A percentile compares a stretch with the other conserved stretches of the same genome.
Conservation (phyloP, 208 protist genomes). For the Balamuthia mandrillaris region DNA sequence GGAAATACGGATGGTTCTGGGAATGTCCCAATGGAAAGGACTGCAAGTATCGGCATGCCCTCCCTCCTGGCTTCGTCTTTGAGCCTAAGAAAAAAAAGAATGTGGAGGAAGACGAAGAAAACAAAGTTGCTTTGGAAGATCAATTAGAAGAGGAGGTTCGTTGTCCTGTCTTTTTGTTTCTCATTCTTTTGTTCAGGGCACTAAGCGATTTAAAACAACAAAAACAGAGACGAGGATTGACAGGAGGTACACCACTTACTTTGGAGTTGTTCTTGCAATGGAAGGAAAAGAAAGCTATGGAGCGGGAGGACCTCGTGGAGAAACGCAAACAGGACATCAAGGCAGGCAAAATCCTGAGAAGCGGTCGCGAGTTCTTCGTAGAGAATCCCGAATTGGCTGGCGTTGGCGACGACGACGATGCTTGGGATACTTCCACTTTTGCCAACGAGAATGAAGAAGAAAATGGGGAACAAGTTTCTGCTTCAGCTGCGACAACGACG, state of each 20-base stretch:
- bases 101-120: slow-evolving; percentile 44
- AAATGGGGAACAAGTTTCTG: neutral
- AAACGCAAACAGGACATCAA: slow-evolving; percentile 49
- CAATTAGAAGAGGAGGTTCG: slow-evolving; percentile 66
- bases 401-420: slow-evolving; percentile 64
- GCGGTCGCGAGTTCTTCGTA: slow-evolving; percentile 70
- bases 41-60: slow-evolving; percentile 71
- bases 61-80: slow-evolving; percentile 72
- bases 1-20: slow-evolving; percentile 82
- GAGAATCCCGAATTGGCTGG: slow-evolving; percentile 72
- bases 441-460: slow-evolving; percentile 5
- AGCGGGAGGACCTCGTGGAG: slow-evolving; percentile 47
- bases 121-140: slow-evolving; percentile 67
- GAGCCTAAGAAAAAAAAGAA: slow-evolving; percentile 60
- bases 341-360: slow-evolving; percentile 54
- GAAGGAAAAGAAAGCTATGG: slow-evolving; percentile 66
- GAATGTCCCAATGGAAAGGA: slow-evolving; percentile 72
- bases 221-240: slow-evolving; percentile 26
- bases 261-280: slow-evolving; percentile 67
- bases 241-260: slow-evolving; percentile 60
- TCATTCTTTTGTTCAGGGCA: slow-evolving; percentile 16
- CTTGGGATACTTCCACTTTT: neutral
- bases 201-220: neutral
- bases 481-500: neutral
- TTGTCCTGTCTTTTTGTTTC: neutral